phyloP scores from a whole-genome alignment of 2,329 filamentous ascomycete genomes.

The Scedosporium aurantiacum region DNA sequence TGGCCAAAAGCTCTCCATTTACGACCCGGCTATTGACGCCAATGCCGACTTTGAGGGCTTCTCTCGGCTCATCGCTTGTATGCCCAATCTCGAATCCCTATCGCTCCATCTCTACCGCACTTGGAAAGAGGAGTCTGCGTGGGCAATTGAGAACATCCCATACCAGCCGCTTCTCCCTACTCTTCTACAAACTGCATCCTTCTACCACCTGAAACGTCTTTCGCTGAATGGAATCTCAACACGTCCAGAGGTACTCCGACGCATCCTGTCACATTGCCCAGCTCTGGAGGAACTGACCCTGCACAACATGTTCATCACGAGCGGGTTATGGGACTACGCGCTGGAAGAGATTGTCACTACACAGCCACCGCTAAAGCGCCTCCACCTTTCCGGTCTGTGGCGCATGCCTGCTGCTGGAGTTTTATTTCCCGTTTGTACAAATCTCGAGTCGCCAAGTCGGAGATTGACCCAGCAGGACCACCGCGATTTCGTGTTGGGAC shows the following conservation, averaged over 20 bases:
- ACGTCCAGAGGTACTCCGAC: background rate
- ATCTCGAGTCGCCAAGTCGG: background rate
- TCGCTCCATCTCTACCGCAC: background rate
- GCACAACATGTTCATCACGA: background rate
- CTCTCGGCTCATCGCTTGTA: background rate
- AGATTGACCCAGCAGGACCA: background rate
- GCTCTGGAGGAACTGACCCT: background rate
- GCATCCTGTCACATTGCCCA: background rate
- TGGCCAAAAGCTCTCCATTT: background rate
- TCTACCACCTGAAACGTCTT: background rate
- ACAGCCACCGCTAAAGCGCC: background rate
- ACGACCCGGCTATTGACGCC: background rate
- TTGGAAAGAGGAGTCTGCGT: background rate
- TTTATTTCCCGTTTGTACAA: background rate
- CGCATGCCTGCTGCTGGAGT: background rate
- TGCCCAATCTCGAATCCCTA: background rate
- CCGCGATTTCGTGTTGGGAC: background rate
- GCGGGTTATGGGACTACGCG: background rate
- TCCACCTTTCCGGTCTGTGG: conserved; percentile 19
- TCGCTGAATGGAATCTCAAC: background rate
- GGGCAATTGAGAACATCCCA: background rate
- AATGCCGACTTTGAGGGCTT: background rate
- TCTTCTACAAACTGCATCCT: background rate
- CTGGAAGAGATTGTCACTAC: background rate
- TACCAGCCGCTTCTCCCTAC: background rate